phyloP scores from a whole-genome alignment of 2,329 filamentous ascomycete species.

The Penicillium oxalicum region DNA sequence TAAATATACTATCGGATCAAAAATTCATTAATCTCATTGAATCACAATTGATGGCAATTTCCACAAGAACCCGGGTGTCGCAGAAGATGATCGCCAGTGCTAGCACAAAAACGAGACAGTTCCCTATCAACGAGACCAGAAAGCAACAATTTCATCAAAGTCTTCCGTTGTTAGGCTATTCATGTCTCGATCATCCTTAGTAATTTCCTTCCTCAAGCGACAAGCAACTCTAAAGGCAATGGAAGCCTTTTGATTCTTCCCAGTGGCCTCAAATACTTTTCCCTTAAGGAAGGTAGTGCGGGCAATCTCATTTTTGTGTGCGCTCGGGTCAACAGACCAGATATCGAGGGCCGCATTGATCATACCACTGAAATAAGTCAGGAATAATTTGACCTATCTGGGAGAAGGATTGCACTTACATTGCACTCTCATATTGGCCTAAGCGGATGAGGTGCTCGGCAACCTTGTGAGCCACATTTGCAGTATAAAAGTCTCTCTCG shows the following conservation, averaged over 20 bases:
- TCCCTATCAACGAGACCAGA: slow-evolving; percentile 8
- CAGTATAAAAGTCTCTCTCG: slow-evolving; percentile 22
- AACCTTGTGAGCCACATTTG: slow-evolving; percentile 18
- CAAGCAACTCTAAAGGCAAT: slow-evolving; percentile 13
- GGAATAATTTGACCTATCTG: neutral
- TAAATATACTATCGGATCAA: neutral
- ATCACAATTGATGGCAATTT: neutral
- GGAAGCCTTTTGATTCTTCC: slow-evolving; percentile 14
- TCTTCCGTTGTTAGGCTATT: slow-evolving; percentile 13
- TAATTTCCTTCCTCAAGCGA: slow-evolving; percentile 19
- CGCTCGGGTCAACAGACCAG: slow-evolving; percentile 9
- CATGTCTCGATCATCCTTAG: slow-evolving; percentile 13
- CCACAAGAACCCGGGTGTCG: neutral
- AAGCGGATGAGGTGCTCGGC: slow-evolving; percentile 19
- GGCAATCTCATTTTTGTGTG: slow-evolving; percentile 18
- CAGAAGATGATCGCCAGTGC: neutral
- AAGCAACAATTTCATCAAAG: slow-evolving; percentile 19
- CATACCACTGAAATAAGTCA: slow-evolving; percentile 11
- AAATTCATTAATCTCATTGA: neutral
- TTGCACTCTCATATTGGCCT: neutral
- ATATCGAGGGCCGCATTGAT: slow-evolving; percentile 14
- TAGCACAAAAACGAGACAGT: neutral
- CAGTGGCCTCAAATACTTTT: slow-evolving; percentile 11
- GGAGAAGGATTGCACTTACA: neutral
- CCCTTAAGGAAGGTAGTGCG: slow-evolving; percentile 20